phyloP scores from a whole-genome alignment of 2,329 filamentous ascomycete genomes.

The Trichoderma asperellum region DNA sequence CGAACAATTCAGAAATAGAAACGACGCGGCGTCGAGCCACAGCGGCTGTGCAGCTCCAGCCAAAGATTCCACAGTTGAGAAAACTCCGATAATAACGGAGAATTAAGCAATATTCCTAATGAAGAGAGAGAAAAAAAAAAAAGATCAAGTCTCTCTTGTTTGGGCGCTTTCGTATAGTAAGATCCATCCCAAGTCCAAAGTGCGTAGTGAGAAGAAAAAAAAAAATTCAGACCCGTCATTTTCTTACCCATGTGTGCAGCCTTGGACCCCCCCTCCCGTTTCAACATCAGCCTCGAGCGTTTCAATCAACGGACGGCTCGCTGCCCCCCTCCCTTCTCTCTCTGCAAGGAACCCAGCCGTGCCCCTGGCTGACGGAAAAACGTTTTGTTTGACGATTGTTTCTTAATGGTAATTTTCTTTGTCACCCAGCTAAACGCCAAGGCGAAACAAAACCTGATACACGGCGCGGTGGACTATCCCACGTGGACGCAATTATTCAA shows the following conservation, averaged over 20 bases:
- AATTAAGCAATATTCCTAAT: neutral
- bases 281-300: slow-evolving; percentile 21
- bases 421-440: neutral
- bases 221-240: neutral
- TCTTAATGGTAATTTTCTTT: neutral
- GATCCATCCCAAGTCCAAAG: neutral
- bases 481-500: neutral
- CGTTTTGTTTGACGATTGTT: slow-evolving; percentile 28
- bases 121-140: neutral
- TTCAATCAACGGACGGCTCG: slow-evolving; percentile 9
- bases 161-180: too few relatives aligned
- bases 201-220: neutral
- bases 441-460: slow-evolving; percentile 20
- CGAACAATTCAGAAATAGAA: slow-evolving; percentile 5
- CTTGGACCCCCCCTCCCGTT: neutral
- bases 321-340: neutral
- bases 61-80: neutral
- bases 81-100: neutral
- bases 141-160: neutral
- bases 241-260: neutral
- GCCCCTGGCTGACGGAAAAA: neutral
- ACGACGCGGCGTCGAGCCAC: slow-evolving; percentile 2
- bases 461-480: neutral
- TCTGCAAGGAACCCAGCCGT: neutral
- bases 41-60: slow-evolving; percentile 7